Base-by-base conservation (phyloP, 495 filamentous ascomycete genomes). In the Friedmanniomyces simplex region DNA sequence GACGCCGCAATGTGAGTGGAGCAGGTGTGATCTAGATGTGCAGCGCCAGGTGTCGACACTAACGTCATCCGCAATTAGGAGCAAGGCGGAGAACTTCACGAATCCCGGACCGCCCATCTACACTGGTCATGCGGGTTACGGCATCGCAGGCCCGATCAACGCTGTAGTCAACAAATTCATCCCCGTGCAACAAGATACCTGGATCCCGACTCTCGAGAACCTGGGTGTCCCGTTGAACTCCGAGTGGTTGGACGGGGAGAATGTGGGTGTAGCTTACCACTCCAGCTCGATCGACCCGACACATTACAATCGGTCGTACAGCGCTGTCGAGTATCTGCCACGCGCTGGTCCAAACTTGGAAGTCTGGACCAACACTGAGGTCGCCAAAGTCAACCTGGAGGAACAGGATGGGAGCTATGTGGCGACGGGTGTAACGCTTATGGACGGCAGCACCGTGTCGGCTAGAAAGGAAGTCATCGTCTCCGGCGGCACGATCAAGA, bases 381-480 rank as follows among this genome's bases (percentile, higher is more conserved):
- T 67, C 0, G 24, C 48, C 1, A 61, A 50, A 36, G 51, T 64
- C 16, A 62, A 59, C 32, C 47, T 62, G 28, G 52, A 52, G 16
- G 36, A 63, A 13, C 24, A 26, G 1, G 24, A 50, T 41, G 48
- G 32, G 4, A 22, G 18, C 24, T 56, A 7, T 26, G 36, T 39
- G 42, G 60, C 60, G 7, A 63, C 55, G 14, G 60, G 60, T n/a
- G 54, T 63, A 8, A 59, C 43, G 1, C 36, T 59, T 25, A 14
- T 46, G 16, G 28, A 58, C 53, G 59, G 55, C 7, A 48, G 28
- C 13, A 37, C 41, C 32, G 51, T 81, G 28, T 62, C 0, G 42
- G 51, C 72, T 1, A 62, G 56, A 0, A 70, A 68, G 45, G 68
- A 72, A 50, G 68, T 72, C 55, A 69, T 70, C 22, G 28, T 69